These are phyloP conservation scores for Gracilaria gracilis DNA, from an alignment of 23 red algal species.

Conservation along the genomic window DNA sequence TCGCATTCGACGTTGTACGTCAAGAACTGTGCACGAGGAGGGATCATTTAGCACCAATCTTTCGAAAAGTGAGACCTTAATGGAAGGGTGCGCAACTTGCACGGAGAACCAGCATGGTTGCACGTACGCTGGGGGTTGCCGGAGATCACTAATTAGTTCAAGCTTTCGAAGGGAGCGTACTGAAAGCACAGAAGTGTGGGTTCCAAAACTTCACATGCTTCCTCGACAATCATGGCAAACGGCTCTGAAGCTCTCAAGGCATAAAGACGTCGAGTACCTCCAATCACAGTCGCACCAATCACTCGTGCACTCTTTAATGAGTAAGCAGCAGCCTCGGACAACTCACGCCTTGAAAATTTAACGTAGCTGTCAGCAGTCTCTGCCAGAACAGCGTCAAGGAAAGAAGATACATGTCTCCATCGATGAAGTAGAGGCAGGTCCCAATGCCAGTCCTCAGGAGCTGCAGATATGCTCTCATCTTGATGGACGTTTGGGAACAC, in stretches of 20 bases:
- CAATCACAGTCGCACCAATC: conserved; percentile 55
- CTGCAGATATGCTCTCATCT: neutral
- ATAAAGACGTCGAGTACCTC: conserved; percentile 51
- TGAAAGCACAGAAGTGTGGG: conserved; percentile 59
- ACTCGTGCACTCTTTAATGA: conserved; percentile 42
- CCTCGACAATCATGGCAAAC: conserved; percentile 71
- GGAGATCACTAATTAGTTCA: conserved; percentile 64
- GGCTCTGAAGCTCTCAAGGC: conserved; percentile 55
- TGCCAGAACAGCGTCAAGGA: conserved; percentile 8
- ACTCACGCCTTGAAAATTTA: conserved; percentile 26
- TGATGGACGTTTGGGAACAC: neutral
- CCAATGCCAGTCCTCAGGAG: conserved; percentile 45
- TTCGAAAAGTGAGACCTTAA: conserved; percentile 62
- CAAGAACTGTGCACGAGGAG: conserved; percentile 40
- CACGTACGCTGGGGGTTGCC: conserved; percentile 53
- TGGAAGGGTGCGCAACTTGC: conserved; percentile 20
- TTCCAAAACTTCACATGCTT: conserved; percentile 69
- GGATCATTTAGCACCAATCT: conserved; percentile 42
- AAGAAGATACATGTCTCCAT: conserved; percentile 18
- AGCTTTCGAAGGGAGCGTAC: conserved; percentile 55
- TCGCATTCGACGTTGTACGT: conserved; percentile 62
- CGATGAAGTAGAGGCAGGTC: neutral
- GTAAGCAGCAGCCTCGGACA: conserved; percentile 40
- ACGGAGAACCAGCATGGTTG: conserved; percentile 62
- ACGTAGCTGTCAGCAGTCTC: conserved; percentile 38